A percentile compares a stretch with the other conserved stretches of the same genome.
Conservation (phyloP, 352 stramenopile species). For the Elongisporangium prolatum region DNA sequence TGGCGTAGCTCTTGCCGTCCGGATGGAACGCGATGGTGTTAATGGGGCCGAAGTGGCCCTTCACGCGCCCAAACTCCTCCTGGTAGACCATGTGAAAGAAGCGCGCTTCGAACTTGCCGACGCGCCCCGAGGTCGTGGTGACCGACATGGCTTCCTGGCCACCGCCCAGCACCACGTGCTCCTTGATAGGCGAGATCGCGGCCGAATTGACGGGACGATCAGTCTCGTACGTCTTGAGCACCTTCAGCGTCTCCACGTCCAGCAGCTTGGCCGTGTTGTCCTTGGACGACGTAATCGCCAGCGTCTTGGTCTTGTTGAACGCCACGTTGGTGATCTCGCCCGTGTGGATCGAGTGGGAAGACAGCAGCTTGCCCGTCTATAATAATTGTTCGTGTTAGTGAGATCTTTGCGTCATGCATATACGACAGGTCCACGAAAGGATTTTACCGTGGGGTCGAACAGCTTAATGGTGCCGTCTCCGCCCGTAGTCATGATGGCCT, state of each 20-base stretch:
- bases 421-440: neutral
- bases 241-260: conserved; percentile 93
- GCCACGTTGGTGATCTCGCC: conserved; percentile 96
- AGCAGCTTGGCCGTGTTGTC: conserved; percentile 97
- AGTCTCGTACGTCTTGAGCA: conserved; percentile 98
- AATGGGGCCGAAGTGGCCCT: conserved; percentile 99
- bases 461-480: conserved; percentile 79
- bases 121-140: conserved; percentile 92
- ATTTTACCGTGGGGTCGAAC: conserved; percentile 54
- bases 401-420: neutral
- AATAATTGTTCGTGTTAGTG: too few relatives aligned
- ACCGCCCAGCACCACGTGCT: conserved; percentile 95
- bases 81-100: conserved; percentile 99
- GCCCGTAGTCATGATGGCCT: conserved; percentile 83
- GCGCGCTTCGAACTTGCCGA: conserved; percentile 93
- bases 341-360: conserved; percentile 89
- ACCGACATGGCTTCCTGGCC: conserved; percentile 99
- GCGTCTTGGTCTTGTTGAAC: conserved; percentile 96
- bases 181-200: conserved; percentile 95
- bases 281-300: conserved; percentile 96
- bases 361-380: conserved; percentile 60
- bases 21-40: conserved; percentile 99
- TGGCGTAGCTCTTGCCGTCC: conserved; percentile 98
- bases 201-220: conserved; percentile 98
- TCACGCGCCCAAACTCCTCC: conserved; percentile 98